Base-by-base conservation (phyloP, 352 stramenopile species). In the Phytophthora colocasiae region DNA sequence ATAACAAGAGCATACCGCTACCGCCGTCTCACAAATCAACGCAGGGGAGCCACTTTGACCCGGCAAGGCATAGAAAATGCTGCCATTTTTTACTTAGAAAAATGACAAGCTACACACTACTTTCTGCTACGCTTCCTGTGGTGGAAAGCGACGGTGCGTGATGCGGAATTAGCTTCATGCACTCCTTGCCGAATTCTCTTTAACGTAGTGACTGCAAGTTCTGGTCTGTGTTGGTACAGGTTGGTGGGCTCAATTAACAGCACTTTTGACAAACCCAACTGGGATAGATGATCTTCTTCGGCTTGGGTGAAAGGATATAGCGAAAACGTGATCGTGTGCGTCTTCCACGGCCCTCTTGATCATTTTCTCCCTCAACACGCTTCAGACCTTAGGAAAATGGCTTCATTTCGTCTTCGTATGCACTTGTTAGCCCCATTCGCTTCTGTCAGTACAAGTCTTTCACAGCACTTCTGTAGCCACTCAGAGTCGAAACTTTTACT, bases 81-180 rank as follows among this genome's bases (percentile, higher is more conserved):
- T 19, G 19, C 19, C 19, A 19, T 19, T 19, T 19, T 19, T 19
- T 0, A 19, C 19, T 0, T 19, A 19, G 19, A 19, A 19, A 19
- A 19, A 19, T 19, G 19, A 19, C 19, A 19, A 19, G 19, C 19
- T 19, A 19, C 27, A 31, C 27, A 6, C 27, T 15, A n/a, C 0
- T 40, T 51, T 51, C 27, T 61, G 9, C 34, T 54, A 9, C 55
- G 55, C 34, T 63, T 63, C 32, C 44, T 63, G 29, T 48, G 34
- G 4, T 19, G 55, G 31, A 63, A 54, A 14, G 43, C 32, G 3
- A 54, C 32, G 3, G 27, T 10, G 1, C 43, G 44, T 40, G 55
- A 31, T 15, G 53, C 6, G 29, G 55, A 44, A 10, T 55, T 54
- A 4, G 22, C 12, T 9, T 53, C 55, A 8, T 55, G 55, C 6